These are phyloP conservation scores for Amanita rubescens DNA, from an alignment of 768 basidiomycete species.

Conservation along the genomic window DNA sequence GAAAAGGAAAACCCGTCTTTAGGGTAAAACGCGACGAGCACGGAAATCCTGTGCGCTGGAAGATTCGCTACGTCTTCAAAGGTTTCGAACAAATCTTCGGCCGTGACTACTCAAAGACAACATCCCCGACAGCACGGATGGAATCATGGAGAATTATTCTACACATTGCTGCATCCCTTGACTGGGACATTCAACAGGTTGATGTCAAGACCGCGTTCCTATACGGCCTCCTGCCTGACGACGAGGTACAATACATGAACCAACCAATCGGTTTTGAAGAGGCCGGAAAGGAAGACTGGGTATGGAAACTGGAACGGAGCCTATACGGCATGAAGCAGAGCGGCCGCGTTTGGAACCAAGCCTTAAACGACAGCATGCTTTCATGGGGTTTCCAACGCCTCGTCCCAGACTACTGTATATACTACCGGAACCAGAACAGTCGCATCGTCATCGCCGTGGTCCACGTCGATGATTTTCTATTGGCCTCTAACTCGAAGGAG, in stretches of 20 bases:
- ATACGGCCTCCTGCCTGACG: conserved; percentile 21
- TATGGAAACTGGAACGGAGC: conserved; percentile 18
- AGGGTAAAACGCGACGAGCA: no score
- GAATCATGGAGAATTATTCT: conserved; percentile 17
- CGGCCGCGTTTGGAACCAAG: conserved; percentile 27
- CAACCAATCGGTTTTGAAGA: conserved; percentile 25
- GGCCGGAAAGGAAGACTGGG: conserved; percentile 14
- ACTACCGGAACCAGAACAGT: conserved; percentile 12
- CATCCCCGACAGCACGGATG: no score
- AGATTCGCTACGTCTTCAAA: no score
- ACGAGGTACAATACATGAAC: conserved; percentile 27
- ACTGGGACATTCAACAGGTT: conserved; percentile 30
- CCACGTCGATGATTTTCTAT: conserved; percentile 26
- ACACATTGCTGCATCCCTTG: conserved; percentile 23
- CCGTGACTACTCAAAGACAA: no score
- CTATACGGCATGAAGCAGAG: conserved; percentile 34
- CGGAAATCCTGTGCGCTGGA: neutral
- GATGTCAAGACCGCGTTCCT: conserved; percentile 36
- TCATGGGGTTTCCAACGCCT: neutral
- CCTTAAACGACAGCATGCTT: conserved; percentile 15
- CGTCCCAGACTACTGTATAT: conserved; percentile 16
- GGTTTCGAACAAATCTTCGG: no score
- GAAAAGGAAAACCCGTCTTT: no score
- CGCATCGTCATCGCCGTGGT: conserved; percentile 20
- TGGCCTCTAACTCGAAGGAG: conserved; percentile 11